A percentile compares a stretch with the other conserved stretches of the same genome.
These are phyloP conservation scores for Lactarius akahatsu DNA, from an alignment of 768 basidiomycete genomes.

Conservation along the genomic window DNA sequence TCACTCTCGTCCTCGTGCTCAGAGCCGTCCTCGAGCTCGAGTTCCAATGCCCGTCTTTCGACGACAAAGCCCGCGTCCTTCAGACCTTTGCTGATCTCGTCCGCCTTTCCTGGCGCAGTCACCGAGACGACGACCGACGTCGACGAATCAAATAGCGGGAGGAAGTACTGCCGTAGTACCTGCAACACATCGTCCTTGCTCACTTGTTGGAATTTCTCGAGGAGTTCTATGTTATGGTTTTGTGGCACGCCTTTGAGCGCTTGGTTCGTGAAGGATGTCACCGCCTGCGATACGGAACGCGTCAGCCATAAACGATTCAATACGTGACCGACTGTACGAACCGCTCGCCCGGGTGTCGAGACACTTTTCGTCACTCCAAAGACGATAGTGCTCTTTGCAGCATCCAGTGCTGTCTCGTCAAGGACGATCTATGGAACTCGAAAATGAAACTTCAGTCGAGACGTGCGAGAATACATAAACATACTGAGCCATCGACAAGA, in stretches of 20 bases:
- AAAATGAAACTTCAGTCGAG: conserved; percentile 10
- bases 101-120: conserved; percentile 77
- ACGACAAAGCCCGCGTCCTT: conserved; percentile 72
- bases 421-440: conserved; percentile 60
- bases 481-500: conserved; percentile 79
- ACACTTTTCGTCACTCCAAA: conserved; percentile 78
- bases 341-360: conserved; percentile 85
- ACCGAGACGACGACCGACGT: conserved; percentile 80
- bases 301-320: background rate
- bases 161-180: conserved; percentile 68
- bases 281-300: conserved; percentile 51
- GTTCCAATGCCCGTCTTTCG: conserved; percentile 64
- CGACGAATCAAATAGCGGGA: conserved; percentile 79
- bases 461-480: conserved; percentile 42
- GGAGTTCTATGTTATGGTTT: conserved; percentile 69
- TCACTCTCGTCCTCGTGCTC: conserved; percentile 41
- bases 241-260: conserved; percentile 82
- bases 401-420: conserved; percentile 78
- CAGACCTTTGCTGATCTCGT: conserved; percentile 66
- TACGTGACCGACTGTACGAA: conserved; percentile 39
- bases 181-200: conserved; percentile 73
- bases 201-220: conserved; percentile 77
- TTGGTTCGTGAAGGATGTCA: conserved; percentile 85
- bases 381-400: conserved; percentile 90
- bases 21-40: conserved; percentile 50